Conservation (phyloP, 2,329 filamentous ascomycete species). For the Tolypocladium capitatum region DNA sequence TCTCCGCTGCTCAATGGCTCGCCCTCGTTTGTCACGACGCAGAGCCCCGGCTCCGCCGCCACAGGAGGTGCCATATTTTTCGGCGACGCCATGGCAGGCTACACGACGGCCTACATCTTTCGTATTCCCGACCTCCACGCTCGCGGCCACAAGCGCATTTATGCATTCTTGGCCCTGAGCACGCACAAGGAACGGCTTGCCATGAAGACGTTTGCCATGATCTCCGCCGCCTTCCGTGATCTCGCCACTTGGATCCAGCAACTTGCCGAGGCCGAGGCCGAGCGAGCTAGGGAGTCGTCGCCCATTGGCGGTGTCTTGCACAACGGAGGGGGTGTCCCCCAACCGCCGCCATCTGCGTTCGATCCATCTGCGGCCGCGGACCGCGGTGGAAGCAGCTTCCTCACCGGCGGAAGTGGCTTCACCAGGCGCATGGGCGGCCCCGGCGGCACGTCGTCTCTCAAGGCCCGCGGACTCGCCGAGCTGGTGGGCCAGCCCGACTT, state of each 20-base stretch:
- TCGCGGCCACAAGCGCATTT: constrained; percentile 54
- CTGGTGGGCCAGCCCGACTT: constrained; percentile 54
- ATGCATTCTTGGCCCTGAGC: constrained; percentile 52
- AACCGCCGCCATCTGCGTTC: constrained; percentile 13
- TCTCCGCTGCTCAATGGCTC: constrained; percentile 23
- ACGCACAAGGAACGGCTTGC: constrained; percentile 51
- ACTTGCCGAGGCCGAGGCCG: constrained; percentile 49
- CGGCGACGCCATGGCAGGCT: constrained; percentile 49
- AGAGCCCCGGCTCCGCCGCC: constrained; percentile 37
- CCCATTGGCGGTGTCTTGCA: constrained; percentile 26
- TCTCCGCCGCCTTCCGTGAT: constrained; percentile 49
- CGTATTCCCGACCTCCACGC: constrained; percentile 56
- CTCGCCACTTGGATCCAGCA: constrained; percentile 53
- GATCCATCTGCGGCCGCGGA: constrained; percentile 20
- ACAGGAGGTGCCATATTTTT: constrained; percentile 58
- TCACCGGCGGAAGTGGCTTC: constrained; percentile 42
- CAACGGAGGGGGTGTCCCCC: constrained; percentile 18
- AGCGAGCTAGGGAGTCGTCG: constrained; percentile 35
- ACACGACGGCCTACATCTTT: constrained; percentile 59
- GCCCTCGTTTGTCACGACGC: constrained; percentile 40
- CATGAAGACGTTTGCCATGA: constrained; percentile 52
- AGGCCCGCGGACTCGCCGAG: constrained; percentile 49
- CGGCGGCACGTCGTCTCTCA: constrained; percentile 40
- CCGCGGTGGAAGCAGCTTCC: constrained; percentile 39
- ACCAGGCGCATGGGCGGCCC: constrained; percentile 44